Evolutionary conservation across 306 rosid genomes (phyloP), one percentile per base, ranked within the genome.

Genomic region (Hippophae gyantsensis): DNA sequence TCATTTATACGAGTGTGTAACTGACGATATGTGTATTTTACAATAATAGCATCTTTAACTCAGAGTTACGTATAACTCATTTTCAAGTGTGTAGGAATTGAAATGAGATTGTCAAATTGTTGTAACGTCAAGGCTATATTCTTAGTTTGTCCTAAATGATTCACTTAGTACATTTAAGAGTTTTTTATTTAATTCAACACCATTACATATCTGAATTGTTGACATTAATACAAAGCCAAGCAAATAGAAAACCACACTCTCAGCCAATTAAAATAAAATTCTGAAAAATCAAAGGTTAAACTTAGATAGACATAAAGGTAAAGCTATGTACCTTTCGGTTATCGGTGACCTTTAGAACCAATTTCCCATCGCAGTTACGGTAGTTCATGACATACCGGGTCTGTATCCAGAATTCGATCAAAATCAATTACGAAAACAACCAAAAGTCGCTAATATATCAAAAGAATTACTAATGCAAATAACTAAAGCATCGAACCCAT

Each of bases 291-390:
- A 5, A 57, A 66, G 7, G 41, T 14, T 10, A 43, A 13, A 68
- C 9, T 38, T 25, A 40, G 32, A 27, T 4, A 43, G 47, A 43
- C 2, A 13, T 11, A 43, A 7, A 8, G 25, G 5, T 43, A 12
- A 58, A 51, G 52, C n/a, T 50, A 60, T 27, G 63, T 58, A 89
- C 97, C 83, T 85, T 80, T 42, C 72, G 69, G 38, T 85, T 78
- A 70, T 89, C 89, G 7, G 90, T 79, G 82, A 85, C 90, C 71
- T 89, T 85, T 61, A 85, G 86, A 48, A 81, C 89, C 82, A 85
- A 68, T 68, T 79, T 89, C 38, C 95, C 89, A 54, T 89, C 95
- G 68, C 83, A 83, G 56, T 89, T 88, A 53, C 96, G 69, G 65
- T 89, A 89, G 76, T 89, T 89, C 84, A 85, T 74, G 42, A 71